Percentiles rank a stretch among this genome's conserved stretches.
Conservation (phyloP, 2,329 filamentous ascomycete species). For the Tetracladium maxilliforme region DNA sequence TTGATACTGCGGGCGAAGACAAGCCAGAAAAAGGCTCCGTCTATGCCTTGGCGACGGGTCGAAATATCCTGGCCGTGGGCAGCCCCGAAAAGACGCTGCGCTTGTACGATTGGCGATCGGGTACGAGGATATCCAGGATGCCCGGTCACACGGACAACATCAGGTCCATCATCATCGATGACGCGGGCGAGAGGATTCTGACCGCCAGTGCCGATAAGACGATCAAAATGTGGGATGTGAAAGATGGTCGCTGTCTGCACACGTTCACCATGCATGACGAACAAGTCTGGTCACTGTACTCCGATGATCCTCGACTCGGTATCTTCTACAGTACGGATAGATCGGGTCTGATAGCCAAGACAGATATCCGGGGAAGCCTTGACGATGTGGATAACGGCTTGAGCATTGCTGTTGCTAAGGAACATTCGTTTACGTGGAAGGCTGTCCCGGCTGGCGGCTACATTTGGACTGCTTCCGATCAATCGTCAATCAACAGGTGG, state of each 20-base stretch:
- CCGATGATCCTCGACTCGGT: slow-evolving; percentile 68
- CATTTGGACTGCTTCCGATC: slow-evolving; percentile 59
- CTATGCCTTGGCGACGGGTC: slow-evolving; percentile 73
- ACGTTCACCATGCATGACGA: slow-evolving; percentile 98
- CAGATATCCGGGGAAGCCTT: slow-evolving; percentile 63
- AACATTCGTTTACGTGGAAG: slow-evolving; percentile 69
- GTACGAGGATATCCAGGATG: slow-evolving; percentile 87
- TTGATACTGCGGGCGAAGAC: slow-evolving; percentile 74
- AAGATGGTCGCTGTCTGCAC: slow-evolving; percentile 89
- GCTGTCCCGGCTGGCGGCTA: slow-evolving; percentile 37
- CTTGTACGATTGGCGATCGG: slow-evolving; percentile 80
- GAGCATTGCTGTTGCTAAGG: slow-evolving; percentile 80
- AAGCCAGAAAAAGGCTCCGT: slow-evolving; percentile 83
- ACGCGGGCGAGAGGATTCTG: slow-evolving; percentile 80
- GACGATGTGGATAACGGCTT: slow-evolving; percentile 73
- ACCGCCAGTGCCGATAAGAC: slow-evolving; percentile 94
- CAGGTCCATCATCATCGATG: slow-evolving; percentile 77
- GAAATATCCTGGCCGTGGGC: slow-evolving; percentile 74
- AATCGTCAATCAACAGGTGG: slow-evolving; percentile 64
- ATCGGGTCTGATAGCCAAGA: slow-evolving; percentile 89
- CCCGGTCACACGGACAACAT: slow-evolving; percentile 94
- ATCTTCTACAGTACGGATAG: slow-evolving; percentile 94
- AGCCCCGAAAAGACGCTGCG: slow-evolving; percentile 88
- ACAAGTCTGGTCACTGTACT: slow-evolving; percentile 92
- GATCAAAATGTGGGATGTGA: slow-evolving; percentile 95